phyloP scores from a whole-genome alignment of 2,329 filamentous ascomycete species.

The Beauveria rudraprayagi region DNA sequence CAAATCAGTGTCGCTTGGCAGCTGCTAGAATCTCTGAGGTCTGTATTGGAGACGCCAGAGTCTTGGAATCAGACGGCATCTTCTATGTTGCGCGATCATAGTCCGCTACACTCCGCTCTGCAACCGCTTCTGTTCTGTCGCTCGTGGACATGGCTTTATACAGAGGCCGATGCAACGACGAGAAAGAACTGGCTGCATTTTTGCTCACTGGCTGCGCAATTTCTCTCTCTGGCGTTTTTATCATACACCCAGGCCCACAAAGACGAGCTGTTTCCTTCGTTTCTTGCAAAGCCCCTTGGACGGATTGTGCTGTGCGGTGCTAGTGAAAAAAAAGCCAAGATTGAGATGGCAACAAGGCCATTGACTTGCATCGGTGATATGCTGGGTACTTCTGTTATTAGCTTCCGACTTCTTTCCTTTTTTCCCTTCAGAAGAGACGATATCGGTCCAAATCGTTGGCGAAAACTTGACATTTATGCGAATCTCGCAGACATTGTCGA shows the following conservation, averaged over 20 bases:
- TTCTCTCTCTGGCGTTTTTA: background rate
- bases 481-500: background rate
- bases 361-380: background rate
- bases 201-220: background rate
- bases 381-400: background rate
- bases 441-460: no score
- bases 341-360: background rate
- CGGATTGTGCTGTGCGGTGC: background rate
- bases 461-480: background rate
- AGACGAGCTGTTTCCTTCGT: background rate
- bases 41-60: accelerated
- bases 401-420: background rate
- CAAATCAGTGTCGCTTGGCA: background rate
- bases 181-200: background rate
- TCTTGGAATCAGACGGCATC: accelerated
- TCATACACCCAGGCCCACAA: background rate
- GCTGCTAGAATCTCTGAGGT: background rate
- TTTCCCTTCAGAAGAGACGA: no score
- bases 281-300: background rate
- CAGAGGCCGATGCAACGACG: background rate
- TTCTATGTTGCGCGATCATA: background rate
- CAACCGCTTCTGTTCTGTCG: background rate
- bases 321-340: background rate
- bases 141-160: background rate
- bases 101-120: background rate